These are phyloP conservation scores for Niveomyces coronatus DNA, from an alignment of 2,329 filamentous ascomycete species.

Conservation along the genomic window DNA sequence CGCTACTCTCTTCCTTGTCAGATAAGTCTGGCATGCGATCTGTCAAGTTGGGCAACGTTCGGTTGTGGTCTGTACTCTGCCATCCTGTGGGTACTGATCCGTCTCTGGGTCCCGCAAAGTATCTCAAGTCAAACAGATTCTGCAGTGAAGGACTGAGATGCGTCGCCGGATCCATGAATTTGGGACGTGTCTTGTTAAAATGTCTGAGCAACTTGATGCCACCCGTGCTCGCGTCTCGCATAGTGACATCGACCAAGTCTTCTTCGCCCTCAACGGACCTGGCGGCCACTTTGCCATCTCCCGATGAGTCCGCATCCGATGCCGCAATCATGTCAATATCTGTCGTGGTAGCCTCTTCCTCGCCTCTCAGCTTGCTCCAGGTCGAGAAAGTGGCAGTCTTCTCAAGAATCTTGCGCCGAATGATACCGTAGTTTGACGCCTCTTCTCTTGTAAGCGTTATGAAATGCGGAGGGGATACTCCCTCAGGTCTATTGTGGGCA, in stretches of 20 bases:
- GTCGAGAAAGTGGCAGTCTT: constrained; percentile 70
- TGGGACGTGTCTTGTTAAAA: constrained; percentile 41
- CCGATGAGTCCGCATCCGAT: constrained; percentile 55
- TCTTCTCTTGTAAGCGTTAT: constrained; percentile 69
- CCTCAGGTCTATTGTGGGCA: constrained; percentile 22
- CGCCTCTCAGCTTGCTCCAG: constrained; percentile 46
- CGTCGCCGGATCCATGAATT: constrained; percentile 40
- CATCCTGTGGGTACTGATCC: constrained; percentile 61
- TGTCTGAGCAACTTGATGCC: constrained; percentile 27
- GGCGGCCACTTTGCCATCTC: constrained; percentile 61
- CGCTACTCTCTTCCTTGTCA: constrained; percentile 30
- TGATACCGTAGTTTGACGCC: constrained; percentile 52
- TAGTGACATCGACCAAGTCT: constrained; percentile 80
- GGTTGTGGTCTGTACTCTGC: constrained; percentile 49
- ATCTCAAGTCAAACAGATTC: constrained; percentile 68
- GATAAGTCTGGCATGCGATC: constrained; percentile 34
- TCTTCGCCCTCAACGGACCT: constrained; percentile 82
- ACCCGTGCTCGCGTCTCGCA: constrained; percentile 48
- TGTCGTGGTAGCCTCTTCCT: constrained; percentile 41
- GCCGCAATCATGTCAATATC: constrained; percentile 58
- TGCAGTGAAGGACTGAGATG: constrained; percentile 55
- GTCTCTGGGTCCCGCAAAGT: constrained; percentile 42
- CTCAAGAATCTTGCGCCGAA: constrained; percentile 70
- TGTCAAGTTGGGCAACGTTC: constrained; percentile 43
- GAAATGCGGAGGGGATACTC: constrained; percentile 49